Evolutionary conservation across 371 early-diverging fungal genomes (phyloP), one percentile per base, ranked within the genome.

Genomic region (Syncephalastrum sp.): DNA sequence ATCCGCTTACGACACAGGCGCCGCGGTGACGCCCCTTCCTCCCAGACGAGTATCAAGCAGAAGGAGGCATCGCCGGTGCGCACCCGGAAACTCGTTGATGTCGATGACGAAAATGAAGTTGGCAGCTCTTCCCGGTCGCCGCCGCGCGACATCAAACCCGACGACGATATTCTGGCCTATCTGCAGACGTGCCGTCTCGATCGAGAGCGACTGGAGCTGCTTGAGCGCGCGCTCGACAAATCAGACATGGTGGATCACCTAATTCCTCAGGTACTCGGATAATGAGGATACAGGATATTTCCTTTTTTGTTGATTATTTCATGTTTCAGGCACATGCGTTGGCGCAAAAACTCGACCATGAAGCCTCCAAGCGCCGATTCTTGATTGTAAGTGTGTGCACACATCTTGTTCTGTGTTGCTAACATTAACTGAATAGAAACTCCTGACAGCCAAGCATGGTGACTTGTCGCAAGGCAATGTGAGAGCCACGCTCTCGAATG

Each of bases 1-100:
- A 69, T 86, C 14, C 60, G 84, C 16, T 63, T 83, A 56, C 72
- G 86, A 55, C 75, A 72, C 50, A 54, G 75, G 8, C 43, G 23
- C 2, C 12, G n/a, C 19, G 15, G 24, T 14, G 6, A 23, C 7
- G 23, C 49, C 12, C 14, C 53, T 19, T 15, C 19, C 23, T 21
- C 43, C 49, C 19, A 12, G 47, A 27, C 19, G 5, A 6, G 46
- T 53, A 38, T 1, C 14, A 33, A 14, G 38, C 52, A 46, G 15
- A 38, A 33, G 4, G 19, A 33, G 19, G 1, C 56, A 17, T 15
- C 42, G 3, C 43, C 21, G 4, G 44, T 27, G 17, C 38, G 6
- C 6, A 52, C 45, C 14, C 27, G 17, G 2, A 53, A 53, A 17
- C 29, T 65, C 7, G 54, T 65, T 14, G 47, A 57, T 38, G 33